Percentiles rank a stretch among this genome's conserved stretches.
These are phyloP conservation scores for Chlorella vulgaris DNA, from an alignment of 139 green algal genomes.

Conservation along the genomic window DNA sequence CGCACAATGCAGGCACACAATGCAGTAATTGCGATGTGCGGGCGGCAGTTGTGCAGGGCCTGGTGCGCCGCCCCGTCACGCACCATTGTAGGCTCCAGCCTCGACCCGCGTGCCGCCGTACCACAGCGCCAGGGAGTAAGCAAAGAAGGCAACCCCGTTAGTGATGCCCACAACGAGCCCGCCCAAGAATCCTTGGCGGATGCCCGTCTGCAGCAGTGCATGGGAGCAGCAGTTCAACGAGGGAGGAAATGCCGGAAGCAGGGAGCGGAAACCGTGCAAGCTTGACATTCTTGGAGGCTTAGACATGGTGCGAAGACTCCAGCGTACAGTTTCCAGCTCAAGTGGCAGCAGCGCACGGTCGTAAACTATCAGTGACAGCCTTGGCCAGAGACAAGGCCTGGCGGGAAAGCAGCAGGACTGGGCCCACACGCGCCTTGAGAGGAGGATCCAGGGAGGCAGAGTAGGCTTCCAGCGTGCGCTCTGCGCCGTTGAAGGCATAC, in stretches of 20 bases:
- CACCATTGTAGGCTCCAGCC: conserved; percentile 59
- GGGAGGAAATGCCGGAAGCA: not conserved
- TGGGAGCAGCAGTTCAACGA: not conserved
- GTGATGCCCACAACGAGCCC: conserved; percentile 53
- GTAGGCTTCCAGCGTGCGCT: conserved; percentile 58
- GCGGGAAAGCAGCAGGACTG: not conserved
- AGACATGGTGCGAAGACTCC: too few relatives aligned
- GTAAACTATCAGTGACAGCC: too few relatives aligned
- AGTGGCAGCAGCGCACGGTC: too few relatives aligned
- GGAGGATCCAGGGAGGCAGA: conserved; percentile 52
- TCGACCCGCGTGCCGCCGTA: conserved; percentile 70
- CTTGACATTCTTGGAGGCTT: too few relatives aligned
- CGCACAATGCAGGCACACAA: too few relatives aligned
- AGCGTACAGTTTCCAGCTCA: too few relatives aligned
- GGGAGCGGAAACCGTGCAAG: too few relatives aligned
- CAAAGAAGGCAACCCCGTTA: conserved; percentile 41
- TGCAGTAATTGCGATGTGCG: too few relatives aligned
- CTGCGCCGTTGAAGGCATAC: conserved; percentile 68
- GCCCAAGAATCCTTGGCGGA: conserved; percentile 41
- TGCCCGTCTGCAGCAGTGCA: conserved; percentile 32
- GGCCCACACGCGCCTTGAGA: conserved; percentile 17
- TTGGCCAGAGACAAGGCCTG: not conserved
- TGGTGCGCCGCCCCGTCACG: too few relatives aligned
- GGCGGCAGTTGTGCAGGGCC: too few relatives aligned
- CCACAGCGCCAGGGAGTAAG: conserved; percentile 76